Conservation (phyloP, 2,329 filamentous ascomycete genomes). For the Anthostomella pinea region DNA sequence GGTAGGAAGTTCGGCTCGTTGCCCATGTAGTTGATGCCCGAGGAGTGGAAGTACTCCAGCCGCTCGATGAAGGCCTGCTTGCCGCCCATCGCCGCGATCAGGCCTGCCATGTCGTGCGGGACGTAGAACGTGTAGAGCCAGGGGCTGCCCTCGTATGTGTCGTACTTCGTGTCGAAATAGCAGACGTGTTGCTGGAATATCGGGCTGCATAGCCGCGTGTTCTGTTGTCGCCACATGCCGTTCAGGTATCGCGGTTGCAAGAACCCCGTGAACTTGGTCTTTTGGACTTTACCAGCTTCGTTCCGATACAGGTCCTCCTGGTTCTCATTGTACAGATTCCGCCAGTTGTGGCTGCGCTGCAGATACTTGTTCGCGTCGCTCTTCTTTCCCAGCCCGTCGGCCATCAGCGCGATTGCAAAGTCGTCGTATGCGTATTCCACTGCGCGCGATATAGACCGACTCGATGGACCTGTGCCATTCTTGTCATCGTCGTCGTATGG, state of each 20-base stretch:
- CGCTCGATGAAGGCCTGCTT: slow-evolving; percentile 53
- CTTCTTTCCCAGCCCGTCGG: slow-evolving; percentile 51
- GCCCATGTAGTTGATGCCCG: slow-evolving; percentile 66
- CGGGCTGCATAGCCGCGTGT: slow-evolving; percentile 60
- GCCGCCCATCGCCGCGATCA: slow-evolving; percentile 52
- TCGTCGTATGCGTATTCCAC: slow-evolving; percentile 82
- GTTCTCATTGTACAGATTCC: slow-evolving; percentile 58
- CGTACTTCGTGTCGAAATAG: slow-evolving; percentile 44
- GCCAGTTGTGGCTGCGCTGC: slow-evolving; percentile 64
- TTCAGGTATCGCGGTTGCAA: slow-evolving; percentile 66
- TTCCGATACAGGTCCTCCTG: slow-evolving; percentile 35
- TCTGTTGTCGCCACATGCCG: slow-evolving; percentile 64
- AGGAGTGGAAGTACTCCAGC: slow-evolving; percentile 64
- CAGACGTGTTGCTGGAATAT: slow-evolving; percentile 46
- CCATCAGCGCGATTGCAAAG: slow-evolving; percentile 65
- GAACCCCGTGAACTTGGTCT: slow-evolving; percentile 63
- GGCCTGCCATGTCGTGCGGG: slow-evolving; percentile 41
- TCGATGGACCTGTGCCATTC: slow-evolving; percentile 61
- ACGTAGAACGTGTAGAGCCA: slow-evolving; percentile 75
- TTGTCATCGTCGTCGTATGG: slow-evolving; percentile 65
- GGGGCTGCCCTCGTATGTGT: slow-evolving; percentile 44
- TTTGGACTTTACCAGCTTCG: slow-evolving; percentile 11
- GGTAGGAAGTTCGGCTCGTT: slow-evolving; percentile 57
- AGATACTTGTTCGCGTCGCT: slow-evolving; percentile 60
- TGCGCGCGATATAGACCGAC: slow-evolving; percentile 68